Base-by-base conservation (phyloP, 2,329 filamentous ascomycete species). In the Aureobasidium sp. region DNA sequence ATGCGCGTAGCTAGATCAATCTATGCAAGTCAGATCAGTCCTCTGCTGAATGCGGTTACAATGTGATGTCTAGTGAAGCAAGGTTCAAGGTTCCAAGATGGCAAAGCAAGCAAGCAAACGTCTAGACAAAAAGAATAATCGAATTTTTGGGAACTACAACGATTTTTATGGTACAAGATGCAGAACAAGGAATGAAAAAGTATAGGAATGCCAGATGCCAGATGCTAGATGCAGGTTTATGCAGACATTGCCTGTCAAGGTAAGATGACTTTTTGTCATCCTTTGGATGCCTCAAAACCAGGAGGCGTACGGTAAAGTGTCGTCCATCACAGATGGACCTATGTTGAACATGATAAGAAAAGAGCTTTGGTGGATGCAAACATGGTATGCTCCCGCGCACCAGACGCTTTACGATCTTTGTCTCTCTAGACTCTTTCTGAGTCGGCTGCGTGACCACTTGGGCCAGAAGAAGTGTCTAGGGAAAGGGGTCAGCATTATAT, bases 401-500 rank as follows among this genome's bases (percentile, higher is more conserved):
- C 7, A 16, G 36, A n/a, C 8, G 1, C 37, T 30, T 25, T 29
- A 34, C 11, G 5, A 25, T 14, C 13, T 14, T 14, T 37, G 29
- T 21, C 32, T 4, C 25, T 11, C 30, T 55, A 64, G 3, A 63
- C 63, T 44, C 64, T 54, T 37, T 65, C 64, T 5, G 70, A 70
- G 64, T 73, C 71, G 44, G 49, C 30, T 9, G 75, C 74, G 66
- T 78, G 76, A 14, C 76, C 76, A 1, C 72, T 74, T 21, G 76
- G 76, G 11, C 76, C 76, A 50, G 69, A 68, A 10, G 67, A 68
- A 16, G 72, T 73, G 64, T 78, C 69, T 71, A 51, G 13, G 21
- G 7, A 47, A 13, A 45, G 8, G 60, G 55, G 34, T 65, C 48
- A 61, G 63, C 37, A 27, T 51, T 34, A 11, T 30, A 14, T 27